phyloP scores from a whole-genome alignment of 1,284 basidiomycete species.

The Cutaneotrichosporon arboriforme region DNA sequence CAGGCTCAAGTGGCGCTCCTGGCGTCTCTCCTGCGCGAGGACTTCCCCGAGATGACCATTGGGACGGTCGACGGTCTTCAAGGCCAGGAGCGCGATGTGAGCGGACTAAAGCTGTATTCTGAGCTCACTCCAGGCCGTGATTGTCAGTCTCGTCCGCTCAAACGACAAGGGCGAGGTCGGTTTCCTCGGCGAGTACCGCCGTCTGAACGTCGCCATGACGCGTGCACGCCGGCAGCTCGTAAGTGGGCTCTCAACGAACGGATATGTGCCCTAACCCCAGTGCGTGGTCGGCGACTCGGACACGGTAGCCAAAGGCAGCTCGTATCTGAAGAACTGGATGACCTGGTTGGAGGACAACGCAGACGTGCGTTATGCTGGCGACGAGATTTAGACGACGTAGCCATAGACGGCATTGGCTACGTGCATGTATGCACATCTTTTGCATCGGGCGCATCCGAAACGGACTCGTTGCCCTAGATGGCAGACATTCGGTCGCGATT shows the following conservation, averaged over 20 bases:
- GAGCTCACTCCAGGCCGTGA: conserved; percentile 62
- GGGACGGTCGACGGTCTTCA: conserved; percentile 92
- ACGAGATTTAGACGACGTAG: conserved; percentile 23
- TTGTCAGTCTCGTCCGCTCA: conserved; percentile 81
- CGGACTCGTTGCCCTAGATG: no score
- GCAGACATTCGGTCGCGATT: no score
- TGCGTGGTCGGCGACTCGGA: conserved; percentile 86
- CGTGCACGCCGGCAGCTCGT: conserved; percentile 83
- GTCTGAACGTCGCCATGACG: conserved; percentile 94
- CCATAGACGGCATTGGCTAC: no score
- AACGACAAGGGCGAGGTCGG: conserved; percentile 81
- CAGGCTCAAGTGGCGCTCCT: conserved; percentile 84
- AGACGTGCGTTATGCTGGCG: conserved; percentile 75
- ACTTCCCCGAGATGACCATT: conserved; percentile 71
- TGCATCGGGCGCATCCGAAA: no score
- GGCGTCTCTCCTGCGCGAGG: conserved; percentile 64
- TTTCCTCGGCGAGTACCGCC: conserved; percentile 80
- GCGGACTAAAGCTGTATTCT: conserved; percentile 4
- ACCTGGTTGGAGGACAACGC: conserved; percentile 82
- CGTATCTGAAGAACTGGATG: conserved; percentile 82
- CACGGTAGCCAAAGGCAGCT: conserved; percentile 74
- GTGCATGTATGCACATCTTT: no score
- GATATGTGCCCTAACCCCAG: conserved; percentile 46
- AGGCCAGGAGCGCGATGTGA: conserved; percentile 62
- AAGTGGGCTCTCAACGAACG: conserved; percentile 26